A percentile compares a stretch with the other conserved stretches of the same genome.
Conservation (phyloP, 2,329 filamentous ascomycete species). For the Zasmidium angulare region DNA sequence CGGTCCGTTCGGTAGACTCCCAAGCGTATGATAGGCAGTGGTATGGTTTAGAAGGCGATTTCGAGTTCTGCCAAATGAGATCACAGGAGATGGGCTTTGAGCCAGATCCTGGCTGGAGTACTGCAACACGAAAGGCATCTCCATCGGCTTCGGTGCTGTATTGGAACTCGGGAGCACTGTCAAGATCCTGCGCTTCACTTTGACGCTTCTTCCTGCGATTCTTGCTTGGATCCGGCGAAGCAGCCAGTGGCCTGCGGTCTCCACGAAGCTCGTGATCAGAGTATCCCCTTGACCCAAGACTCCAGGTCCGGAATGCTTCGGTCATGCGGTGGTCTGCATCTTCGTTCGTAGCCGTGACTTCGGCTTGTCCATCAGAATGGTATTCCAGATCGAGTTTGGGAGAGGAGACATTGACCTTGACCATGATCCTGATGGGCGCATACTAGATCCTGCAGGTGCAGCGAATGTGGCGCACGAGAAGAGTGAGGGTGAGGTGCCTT, state of each 20-base stretch:
- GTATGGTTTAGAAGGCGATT: conserved; percentile 22
- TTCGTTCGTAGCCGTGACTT: not conserved
- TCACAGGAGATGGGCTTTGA: conserved; percentile 20
- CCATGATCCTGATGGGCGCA: not conserved
- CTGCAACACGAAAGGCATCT: conserved; percentile 28
- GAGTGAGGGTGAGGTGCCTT: not conserved
- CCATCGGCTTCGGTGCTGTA: conserved; percentile 30
- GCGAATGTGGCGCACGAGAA: not conserved
- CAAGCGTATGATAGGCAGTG: conserved; percentile 32
- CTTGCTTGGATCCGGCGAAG: conserved; percentile 20
- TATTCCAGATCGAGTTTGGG: not conserved
- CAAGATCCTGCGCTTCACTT: conserved; percentile 18
- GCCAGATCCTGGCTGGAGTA: conserved; percentile 26
- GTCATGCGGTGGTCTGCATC: not conserved
- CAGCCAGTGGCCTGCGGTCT: conserved; percentile 25
- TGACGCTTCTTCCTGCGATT: conserved; percentile 20
- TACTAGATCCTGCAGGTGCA: not conserved
- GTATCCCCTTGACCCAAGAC: not conserved
- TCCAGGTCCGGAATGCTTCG: not conserved
- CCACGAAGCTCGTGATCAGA: not conserved
- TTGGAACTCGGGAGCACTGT: conserved; percentile 18
- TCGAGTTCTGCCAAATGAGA: conserved; percentile 27
- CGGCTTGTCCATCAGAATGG: not conserved
- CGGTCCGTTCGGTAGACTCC: conserved; percentile 25
- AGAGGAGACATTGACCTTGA: not conserved